These are phyloP conservation scores for Capsicum rhomboideum DNA, from an alignment of 257 asterid species.

Conservation along the genomic window DNA sequence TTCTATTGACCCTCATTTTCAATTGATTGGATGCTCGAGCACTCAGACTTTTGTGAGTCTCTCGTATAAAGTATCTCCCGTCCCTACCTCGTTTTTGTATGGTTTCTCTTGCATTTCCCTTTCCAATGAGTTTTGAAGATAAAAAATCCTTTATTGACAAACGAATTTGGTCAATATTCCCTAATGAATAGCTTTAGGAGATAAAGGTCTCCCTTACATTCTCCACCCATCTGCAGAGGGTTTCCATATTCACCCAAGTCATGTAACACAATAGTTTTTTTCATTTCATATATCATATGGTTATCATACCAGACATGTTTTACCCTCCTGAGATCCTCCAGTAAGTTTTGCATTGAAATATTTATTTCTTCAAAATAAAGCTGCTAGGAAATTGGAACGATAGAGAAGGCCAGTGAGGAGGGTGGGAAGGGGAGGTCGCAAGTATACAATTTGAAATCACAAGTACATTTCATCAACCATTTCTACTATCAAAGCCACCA, in stretches of 20 bases:
- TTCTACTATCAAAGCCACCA: neutral
- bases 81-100: neutral
- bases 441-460: neutral
- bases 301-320: neutral
- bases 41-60: neutral
- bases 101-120: neutral
- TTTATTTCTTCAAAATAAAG: neutral
- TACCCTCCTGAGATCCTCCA: neutral
- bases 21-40: neutral
- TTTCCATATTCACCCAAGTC: neutral
- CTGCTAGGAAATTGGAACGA: neutral
- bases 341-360: neutral
- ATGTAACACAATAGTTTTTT: neutral
- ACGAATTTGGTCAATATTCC: neutral
- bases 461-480: neutral
- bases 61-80: neutral
- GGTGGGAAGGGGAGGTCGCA: neutral
- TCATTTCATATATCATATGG: neutral
- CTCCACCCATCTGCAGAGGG: neutral
- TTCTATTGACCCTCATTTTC: neutral
- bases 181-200: neutral
- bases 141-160: neutral
- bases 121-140: neutral
- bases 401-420: neutral
- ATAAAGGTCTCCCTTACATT: neutral